Conservation (phyloP, 2,329 filamentous ascomycete genomes). For the Teratosphaeria epicoccoides region DNA sequence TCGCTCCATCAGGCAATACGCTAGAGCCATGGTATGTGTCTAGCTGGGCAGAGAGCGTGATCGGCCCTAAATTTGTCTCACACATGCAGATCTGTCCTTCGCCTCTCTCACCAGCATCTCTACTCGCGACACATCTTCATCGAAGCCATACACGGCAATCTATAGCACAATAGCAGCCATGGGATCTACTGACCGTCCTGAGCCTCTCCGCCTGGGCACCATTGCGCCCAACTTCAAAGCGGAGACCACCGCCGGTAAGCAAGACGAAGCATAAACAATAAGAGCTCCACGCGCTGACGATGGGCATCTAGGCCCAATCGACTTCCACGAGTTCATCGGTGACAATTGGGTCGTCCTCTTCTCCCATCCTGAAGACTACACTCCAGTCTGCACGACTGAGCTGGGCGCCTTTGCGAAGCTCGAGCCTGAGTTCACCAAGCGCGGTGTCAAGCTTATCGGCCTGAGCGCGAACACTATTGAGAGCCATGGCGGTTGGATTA, state of each 20-base stretch:
- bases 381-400: constrained; percentile 51
- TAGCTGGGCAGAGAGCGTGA: neutral
- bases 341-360: constrained; percentile 61
- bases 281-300: neutral
- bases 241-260: constrained; percentile 44
- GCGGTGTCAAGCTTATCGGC: constrained; percentile 52
- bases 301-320: constrained; percentile 22
- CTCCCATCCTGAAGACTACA: constrained; percentile 56
- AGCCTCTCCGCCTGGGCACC: constrained; percentile 52
- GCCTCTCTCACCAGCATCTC: neutral
- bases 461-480: constrained; percentile 42
- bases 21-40: neutral
- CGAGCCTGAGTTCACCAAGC: constrained; percentile 53
- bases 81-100: neutral
- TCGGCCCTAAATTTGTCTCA: neutral
- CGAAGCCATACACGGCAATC: neutral
- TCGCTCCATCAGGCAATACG: neutral
- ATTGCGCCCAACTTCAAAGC: constrained; percentile 60
- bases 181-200: constrained; percentile 4
- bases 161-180: neutral
- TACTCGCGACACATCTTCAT: neutral
- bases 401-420: constrained; percentile 54
- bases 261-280: constrained; percentile 17
- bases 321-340: constrained; percentile 64
- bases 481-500: constrained; percentile 42